Conservation (phyloP, 129 eudicot species). For the Lonicera japonica region DNA sequence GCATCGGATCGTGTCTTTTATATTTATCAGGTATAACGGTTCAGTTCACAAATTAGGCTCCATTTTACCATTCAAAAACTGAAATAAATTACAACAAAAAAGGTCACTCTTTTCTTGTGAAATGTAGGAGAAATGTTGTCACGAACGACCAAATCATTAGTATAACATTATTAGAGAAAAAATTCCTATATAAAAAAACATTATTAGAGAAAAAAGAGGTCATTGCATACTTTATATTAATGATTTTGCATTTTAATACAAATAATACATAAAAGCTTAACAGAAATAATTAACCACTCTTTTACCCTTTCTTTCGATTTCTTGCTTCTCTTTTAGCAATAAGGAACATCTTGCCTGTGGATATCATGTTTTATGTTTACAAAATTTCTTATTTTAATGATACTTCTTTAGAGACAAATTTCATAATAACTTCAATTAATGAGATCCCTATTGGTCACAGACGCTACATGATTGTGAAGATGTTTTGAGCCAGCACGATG, state of each 20-base stretch:
- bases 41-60: not conserved
- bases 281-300: too few relatives aligned
- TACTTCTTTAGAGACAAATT: not conserved
- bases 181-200: too few relatives aligned
- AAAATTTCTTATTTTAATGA: not conserved
- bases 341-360: not conserved
- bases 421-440: constrained; percentile 1
- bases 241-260: not conserved
- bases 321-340: too few relatives aligned
- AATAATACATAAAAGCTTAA: not conserved
- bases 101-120: too few relatives aligned
- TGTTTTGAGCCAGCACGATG: constrained; percentile 36
- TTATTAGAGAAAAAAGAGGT: too few relatives aligned
- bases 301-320: not conserved
- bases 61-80: not conserved
- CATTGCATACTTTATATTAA: not conserved
- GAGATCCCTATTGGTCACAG: constrained; percentile 37
- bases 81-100: too few relatives aligned
- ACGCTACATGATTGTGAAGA: constrained; percentile 74
- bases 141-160: too few relatives aligned
- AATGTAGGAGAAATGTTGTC: too few relatives aligned
- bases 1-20: constrained; percentile 87
- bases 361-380: not conserved
- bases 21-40: constrained; percentile 70
- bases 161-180: too few relatives aligned